Evolutionary conservation across 2,329 filamentous ascomycete species (phyloP), one percentile per base, ranked within the genome.

Genomic region (Xylaria sp.): DNA sequence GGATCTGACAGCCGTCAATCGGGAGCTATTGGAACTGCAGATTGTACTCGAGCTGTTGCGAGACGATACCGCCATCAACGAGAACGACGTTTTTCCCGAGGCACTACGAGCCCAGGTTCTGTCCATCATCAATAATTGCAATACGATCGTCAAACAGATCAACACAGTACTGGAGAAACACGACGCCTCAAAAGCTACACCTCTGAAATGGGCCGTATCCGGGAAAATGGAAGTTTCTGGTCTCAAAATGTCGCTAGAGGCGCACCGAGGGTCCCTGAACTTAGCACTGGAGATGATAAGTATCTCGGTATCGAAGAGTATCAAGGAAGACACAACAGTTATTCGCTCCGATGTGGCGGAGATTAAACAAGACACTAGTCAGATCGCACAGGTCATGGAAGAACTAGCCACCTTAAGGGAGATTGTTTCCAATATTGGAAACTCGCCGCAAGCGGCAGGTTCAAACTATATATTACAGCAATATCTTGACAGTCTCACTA

Each of bases 21-120:
- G 45, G n/a, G 45, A 48, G 45, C 45, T 48, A 17, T n/a, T 48
- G 17, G 45, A 48, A 48, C 45, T 48, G 19, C 45, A 48, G 17
- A 48, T 48, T 48, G 17, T 47, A 2, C 42, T 47, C 14, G 42
- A 47, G 42, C 7, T 47, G 12, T 47, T 47, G 42, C 42, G 42
- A 47, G 42, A 47, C 12, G 36, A 39, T 39, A 39, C 8, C 12
- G 36, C 36, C 8, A 39, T 39, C 8, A 39, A 39, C 36, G 36
- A 39, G 36, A 14, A 39, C 36, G 12, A 14, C 8, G 12, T 39
- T 39, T 39, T 39, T 6, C 36, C 36, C 36, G 36, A 39, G 36
- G 36, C 36, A 6, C 36, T 39, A 7, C 36, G 36, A 39, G 36
- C 36, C 12, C 36, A 39, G 12, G 36, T 39, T 39, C 36, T 39